Conservation (phyloP, 1,284 basidiomycete species). For the Pterulicium gracile region DNA sequence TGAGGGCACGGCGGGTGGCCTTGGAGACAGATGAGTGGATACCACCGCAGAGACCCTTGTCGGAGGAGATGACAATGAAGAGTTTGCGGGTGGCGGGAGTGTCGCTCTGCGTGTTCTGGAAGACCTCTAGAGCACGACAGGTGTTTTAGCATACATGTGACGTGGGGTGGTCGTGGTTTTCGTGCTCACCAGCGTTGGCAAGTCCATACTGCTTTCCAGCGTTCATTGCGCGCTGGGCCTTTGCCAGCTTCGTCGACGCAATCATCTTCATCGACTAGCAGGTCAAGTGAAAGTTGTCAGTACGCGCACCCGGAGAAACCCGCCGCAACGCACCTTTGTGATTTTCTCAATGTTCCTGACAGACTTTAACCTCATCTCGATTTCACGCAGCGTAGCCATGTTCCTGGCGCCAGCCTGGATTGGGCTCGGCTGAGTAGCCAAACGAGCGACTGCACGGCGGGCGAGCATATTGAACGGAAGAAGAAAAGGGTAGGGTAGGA, state of each 20-base stretch:
- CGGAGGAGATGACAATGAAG: conserved; percentile 90
- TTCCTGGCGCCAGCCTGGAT: conserved; percentile 63
- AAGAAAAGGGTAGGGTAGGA: conserved; percentile 13
- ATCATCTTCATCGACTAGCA: conserved; percentile 98
- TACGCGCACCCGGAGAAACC: neutral
- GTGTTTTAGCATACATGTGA: too few relatives aligned
- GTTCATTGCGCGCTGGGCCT: conserved; percentile 92
- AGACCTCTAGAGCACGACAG: conserved; percentile 54
- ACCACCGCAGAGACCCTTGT: conserved; percentile 99
- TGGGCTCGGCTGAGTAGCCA: conserved; percentile 45
- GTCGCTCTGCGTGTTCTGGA: conserved; percentile 60
- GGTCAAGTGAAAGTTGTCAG: neutral
- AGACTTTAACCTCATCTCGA: conserved; percentile 94
- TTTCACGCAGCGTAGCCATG: conserved; percentile 96
- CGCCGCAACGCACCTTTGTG: conserved; percentile 69
- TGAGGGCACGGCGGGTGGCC: conserved; percentile 64
- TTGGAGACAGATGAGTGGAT: conserved; percentile 98
- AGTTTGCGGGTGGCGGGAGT: conserved; percentile 64
- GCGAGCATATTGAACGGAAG: conserved; percentile 38
- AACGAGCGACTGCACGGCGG: conserved; percentile 49
- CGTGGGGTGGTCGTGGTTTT: too few relatives aligned
- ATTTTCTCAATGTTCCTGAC: conserved; percentile 99
- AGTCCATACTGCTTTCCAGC: conserved; percentile 91
- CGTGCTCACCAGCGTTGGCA: conserved; percentile 84
- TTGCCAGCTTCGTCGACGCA: conserved; percentile 94